Conservation (phyloP, 148 eudicot species). For the Chenopodium berlandieri region DNA sequence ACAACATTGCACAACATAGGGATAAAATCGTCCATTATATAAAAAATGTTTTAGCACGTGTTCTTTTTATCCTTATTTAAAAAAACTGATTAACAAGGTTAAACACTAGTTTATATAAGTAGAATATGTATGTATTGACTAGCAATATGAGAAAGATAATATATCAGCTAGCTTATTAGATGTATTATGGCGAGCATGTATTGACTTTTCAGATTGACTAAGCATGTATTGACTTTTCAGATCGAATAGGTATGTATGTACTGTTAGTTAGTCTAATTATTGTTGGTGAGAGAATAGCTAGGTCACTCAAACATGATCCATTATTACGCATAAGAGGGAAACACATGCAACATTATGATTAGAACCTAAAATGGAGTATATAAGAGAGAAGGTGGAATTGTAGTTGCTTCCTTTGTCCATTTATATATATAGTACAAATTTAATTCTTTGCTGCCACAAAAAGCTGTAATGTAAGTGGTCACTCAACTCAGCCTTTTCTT, state of each 20-base stretch:
- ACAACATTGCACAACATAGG: not conserved
- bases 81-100: not conserved
- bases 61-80: not conserved
- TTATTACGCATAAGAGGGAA: conserved; percentile 11
- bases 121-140: no score
- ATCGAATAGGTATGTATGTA: no score
- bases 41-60: not conserved
- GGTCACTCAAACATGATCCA: conserved; percentile 10
- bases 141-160: no score
- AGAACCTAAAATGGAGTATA: not conserved
- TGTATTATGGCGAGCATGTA: no score
- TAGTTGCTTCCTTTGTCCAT: conserved; percentile 17
- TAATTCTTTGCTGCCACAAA: conserved; percentile 1
- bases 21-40: not conserved
- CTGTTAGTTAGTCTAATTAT: not conserved
- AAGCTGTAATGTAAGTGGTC: conserved; percentile 1
- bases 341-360: conserved; percentile 14
- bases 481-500: not conserved
- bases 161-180: no score
- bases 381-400: conserved; percentile 1
- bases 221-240: no score
- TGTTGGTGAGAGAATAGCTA: not conserved
- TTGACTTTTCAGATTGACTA: no score
- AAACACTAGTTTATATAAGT: no score
- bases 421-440: not conserved